Conservation (phyloP, 2,329 filamentous ascomycete species). For the Epichloe scottii region DNA sequence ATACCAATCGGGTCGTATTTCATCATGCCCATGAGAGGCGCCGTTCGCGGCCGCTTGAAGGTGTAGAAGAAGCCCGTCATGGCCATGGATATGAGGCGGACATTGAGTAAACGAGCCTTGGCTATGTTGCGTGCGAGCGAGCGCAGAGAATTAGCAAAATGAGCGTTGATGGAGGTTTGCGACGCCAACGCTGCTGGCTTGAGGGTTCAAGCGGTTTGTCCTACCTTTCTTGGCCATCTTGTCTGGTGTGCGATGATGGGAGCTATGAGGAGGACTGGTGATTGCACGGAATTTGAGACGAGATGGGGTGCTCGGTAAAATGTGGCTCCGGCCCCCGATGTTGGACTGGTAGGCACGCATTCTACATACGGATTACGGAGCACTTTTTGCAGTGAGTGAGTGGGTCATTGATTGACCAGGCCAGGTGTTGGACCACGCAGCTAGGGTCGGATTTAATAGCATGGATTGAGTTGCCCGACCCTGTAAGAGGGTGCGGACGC, state of each 20-base stretch:
- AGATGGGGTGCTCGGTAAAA: constrained; percentile 6
- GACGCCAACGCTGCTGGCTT: neutral
- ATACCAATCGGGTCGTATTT: constrained; percentile 97
- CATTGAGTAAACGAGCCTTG: constrained; percentile 84
- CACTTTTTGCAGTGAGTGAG: too few relatives aligned
- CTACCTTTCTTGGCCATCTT: constrained; percentile 17
- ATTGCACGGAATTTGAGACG: neutral
- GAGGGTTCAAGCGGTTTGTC: neutral
- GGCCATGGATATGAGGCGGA: constrained; percentile 95
- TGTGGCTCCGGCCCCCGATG: constrained; percentile 7
- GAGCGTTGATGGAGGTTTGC: neutral
- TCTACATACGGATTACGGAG: too few relatives aligned
- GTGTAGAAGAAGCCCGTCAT: constrained; percentile 98
- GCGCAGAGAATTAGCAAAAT: constrained; percentile 6
- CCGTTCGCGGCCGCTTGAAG: constrained; percentile 66
- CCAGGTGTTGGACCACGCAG: too few relatives aligned
- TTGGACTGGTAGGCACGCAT: neutral
- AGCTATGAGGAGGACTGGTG: neutral
- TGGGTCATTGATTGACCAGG: neutral
- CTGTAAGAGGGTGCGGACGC: too few relatives aligned
- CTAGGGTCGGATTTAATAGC: too few relatives aligned
- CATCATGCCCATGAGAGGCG: constrained; percentile 85
- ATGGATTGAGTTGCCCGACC: too few relatives aligned
- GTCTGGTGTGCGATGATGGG: neutral
- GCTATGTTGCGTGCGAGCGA: constrained; percentile 31